A percentile compares a stretch with the other conserved stretches of the same genome.
These are phyloP conservation scores for Piper betle DNA, from an alignment of 164 flowering plant genomes.

Conservation along the genomic window DNA sequence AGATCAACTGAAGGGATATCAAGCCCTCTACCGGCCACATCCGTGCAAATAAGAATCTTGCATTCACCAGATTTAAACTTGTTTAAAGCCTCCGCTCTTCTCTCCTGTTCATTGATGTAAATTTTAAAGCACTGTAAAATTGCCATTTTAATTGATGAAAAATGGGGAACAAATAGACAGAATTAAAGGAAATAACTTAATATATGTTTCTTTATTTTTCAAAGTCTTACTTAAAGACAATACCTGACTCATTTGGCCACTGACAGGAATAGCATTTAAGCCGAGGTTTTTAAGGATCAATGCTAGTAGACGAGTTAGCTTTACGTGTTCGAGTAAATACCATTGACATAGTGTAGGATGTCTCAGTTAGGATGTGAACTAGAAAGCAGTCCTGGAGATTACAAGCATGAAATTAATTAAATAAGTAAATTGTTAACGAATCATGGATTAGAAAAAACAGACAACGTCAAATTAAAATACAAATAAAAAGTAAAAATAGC, in stretches of 20 bases:
- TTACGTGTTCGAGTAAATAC: conserved; percentile 92
- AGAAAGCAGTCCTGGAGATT: conserved; percentile 68
- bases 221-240: not conserved
- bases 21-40: conserved; percentile 94
- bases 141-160: not conserved
- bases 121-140: no score
- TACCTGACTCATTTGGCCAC: conserved; percentile 93
- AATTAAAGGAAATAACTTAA: not conserved
- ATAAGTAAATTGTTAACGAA: no score
- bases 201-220: not conserved
- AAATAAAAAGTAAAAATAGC: not conserved
- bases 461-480: not conserved
- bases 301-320: conserved; percentile 53
- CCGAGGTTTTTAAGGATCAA: conserved; percentile 79
- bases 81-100: conserved; percentile 80
- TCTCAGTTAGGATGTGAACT: conserved; percentile 54
- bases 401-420: not conserved
- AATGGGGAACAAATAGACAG: not conserved
- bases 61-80: conserved; percentile 89
- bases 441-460: not conserved
- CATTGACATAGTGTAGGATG: conserved; percentile 60
- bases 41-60: conserved; percentile 78
- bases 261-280: conserved; percentile 68
- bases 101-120: conserved; percentile 33
- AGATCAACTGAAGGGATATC: conserved; percentile 92